A percentile compares a stretch with the other conserved stretches of the same genome.
phyloP scores from a whole-genome alignment of 129 eudicot genomes.

The Oenanthe sinensis region DNA sequence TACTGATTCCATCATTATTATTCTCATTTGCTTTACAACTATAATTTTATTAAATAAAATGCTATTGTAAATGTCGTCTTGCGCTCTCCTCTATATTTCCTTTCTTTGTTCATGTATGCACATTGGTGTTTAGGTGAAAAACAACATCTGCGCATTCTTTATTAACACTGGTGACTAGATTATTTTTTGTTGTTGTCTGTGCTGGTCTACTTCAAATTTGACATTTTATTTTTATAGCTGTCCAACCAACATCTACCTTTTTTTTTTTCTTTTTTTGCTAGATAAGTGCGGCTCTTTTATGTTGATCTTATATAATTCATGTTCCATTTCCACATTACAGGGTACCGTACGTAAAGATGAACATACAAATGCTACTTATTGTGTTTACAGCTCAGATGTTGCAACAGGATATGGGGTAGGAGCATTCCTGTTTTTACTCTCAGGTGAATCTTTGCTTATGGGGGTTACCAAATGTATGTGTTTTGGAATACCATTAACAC shows the following conservation, averaged over 20 bases:
- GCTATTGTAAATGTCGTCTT: background rate
- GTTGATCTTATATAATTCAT: background rate
- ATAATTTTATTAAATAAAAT: background rate
- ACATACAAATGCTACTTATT: conserved; percentile 59
- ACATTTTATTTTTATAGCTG: background rate
- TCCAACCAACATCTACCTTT: background rate
- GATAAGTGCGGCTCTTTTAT: background rate
- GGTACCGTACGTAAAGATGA: conserved; percentile 48
- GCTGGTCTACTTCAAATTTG: background rate
- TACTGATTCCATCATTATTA: background rate
- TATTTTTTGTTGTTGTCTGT: background rate
- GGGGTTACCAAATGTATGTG: conserved; percentile 96
- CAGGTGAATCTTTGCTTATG: conserved; percentile 89
- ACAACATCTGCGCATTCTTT: background rate
- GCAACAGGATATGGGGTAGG: conserved; percentile 96
- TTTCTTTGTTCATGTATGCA: background rate
- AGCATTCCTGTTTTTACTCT: conserved; percentile 74
- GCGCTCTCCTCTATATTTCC: background rate
- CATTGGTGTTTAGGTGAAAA: background rate
- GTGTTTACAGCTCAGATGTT: conserved; percentile 80
- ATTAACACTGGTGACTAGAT: background rate
- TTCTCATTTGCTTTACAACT: background rate
- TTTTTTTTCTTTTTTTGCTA: background rate
- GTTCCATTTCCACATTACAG: conserved; percentile 28
- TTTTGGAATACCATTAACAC: conserved; percentile 82